Evolutionary conservation across 345 rosid species (phyloP).

Genomic region (Microcos paniculata): DNA sequence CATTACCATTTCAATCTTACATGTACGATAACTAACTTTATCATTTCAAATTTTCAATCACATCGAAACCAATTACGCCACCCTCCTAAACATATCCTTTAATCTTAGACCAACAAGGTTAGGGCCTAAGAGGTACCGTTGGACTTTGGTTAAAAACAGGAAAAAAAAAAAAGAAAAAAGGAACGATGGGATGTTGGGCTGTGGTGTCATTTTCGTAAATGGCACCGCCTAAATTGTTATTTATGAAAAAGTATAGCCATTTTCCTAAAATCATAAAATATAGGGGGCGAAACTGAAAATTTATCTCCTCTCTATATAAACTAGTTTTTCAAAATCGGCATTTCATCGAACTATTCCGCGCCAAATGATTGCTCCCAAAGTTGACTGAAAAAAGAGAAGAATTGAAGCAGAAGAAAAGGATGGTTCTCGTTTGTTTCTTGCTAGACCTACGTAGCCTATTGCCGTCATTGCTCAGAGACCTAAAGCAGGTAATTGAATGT

Average conservation of each 20-base stretch:
- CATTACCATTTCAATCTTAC: too few species aligned
- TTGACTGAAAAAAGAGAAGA: not conserved
- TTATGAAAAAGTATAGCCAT: not conserved
- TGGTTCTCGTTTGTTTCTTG: slow-evolving; percentile 70
- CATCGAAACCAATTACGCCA: too few species aligned
- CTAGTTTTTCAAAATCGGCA: not conserved
- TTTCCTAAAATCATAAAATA: not conserved
- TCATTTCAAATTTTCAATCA: too few species aligned
- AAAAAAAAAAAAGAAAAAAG: too few species aligned
- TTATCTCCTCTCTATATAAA: not conserved
- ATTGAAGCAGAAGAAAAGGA: slow-evolving; percentile 13
- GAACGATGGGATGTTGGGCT: not conserved
- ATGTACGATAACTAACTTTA: too few species aligned
- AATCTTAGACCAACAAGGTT: too few species aligned
- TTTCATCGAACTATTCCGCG: slow-evolving; percentile 14
- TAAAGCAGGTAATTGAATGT: slow-evolving; percentile 58
- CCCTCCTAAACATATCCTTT: too few species aligned
- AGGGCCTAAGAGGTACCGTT: too few species aligned
- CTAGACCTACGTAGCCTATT: slow-evolving; percentile 69
- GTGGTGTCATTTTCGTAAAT: not conserved
- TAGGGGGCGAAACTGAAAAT: not conserved
- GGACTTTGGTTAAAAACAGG: too few species aligned
- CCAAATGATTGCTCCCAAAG: not conserved
- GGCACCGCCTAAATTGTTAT: not conserved
- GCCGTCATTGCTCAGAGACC: slow-evolving; percentile 51